Conservation (phyloP, 495 filamentous ascomycete species). For the Chaetomidium leptoderma region DNA sequence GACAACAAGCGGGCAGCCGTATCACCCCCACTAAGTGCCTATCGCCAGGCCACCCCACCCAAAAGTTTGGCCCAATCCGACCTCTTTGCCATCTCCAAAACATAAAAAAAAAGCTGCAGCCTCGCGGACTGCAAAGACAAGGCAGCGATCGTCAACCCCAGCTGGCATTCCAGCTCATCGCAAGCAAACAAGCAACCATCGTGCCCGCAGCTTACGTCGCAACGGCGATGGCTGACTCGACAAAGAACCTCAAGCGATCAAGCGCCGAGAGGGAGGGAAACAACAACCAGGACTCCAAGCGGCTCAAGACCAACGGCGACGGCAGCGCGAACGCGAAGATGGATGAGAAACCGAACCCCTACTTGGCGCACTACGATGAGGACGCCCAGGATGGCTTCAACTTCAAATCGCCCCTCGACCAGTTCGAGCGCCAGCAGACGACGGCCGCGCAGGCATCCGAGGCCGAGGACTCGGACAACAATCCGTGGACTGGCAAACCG, state of each 20-base stretch:
- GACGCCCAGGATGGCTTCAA: slow-evolving; percentile 36
- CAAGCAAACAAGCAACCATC: no score
- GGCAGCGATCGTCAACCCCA: not conserved
- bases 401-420: slow-evolving; percentile 51
- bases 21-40: slow-evolving; percentile 4
- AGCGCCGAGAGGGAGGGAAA: slow-evolving; percentile 26
- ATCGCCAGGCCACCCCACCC: slow-evolving; percentile 14
- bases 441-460: slow-evolving; percentile 68
- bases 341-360: slow-evolving; percentile 60
- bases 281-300: slow-evolving; percentile 34
- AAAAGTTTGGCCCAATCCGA: slow-evolving; percentile 15
- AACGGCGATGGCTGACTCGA: slow-evolving; percentile 19
- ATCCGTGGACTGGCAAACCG: slow-evolving; percentile 73
- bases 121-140: slow-evolving; percentile 10
- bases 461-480: slow-evolving; percentile 76
- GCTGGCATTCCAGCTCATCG: not conserved
- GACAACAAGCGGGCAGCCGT: not conserved
- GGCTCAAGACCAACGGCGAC: slow-evolving; percentile 34
- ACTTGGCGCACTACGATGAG: slow-evolving; percentile 86
- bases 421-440: slow-evolving; percentile 72
- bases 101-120: slow-evolving; percentile 26
- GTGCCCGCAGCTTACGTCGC: not conserved
- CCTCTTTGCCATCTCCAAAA: slow-evolving; percentile 6
- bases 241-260: slow-evolving; percentile 31
- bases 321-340: slow-evolving; percentile 30